Evolutionary conservation across 148 eudicot species (phyloP).

Genomic region (Beta vulgaris): DNA sequence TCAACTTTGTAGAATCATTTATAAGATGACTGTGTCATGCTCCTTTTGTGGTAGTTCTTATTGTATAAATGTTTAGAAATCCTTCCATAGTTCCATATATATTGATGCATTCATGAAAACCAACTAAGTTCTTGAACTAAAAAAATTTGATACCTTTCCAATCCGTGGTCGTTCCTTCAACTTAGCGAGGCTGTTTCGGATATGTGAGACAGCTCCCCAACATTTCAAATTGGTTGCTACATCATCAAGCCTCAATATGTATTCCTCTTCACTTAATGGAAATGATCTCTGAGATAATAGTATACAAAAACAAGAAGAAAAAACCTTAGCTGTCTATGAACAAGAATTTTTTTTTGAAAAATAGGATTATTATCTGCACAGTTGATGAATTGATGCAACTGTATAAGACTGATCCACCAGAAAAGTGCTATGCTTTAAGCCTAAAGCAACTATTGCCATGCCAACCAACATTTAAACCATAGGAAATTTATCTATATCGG

Average conservation of each 20-base stretch:
- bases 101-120: not conserved
- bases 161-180: slow-evolving; percentile 90
- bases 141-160: slow-evolving; percentile 62
- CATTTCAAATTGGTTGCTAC: slow-evolving; percentile 93
- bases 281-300: slow-evolving; percentile 65
- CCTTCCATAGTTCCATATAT: too few relatives aligned
- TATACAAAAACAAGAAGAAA: not conserved
- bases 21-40: not conserved
- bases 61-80: not conserved
- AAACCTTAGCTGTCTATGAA: too few relatives aligned
- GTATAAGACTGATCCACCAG: not conserved
- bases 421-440: not conserved
- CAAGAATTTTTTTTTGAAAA: too few relatives aligned
- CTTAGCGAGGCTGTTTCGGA: slow-evolving; percentile 71
- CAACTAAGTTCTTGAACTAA: not conserved
- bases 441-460: not conserved
- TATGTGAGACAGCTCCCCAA: slow-evolving; percentile 99
- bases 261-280: slow-evolving; percentile 92
- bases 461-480: not conserved
- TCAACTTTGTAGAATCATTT: not conserved
- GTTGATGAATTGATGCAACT: not conserved
- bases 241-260: slow-evolving; percentile 88
- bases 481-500: not conserved
- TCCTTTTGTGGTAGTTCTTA: not conserved
- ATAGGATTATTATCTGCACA: not conserved